Conservation (phyloP, 2,329 filamentous ascomycete genomes). For the Cadophora sp. region DNA sequence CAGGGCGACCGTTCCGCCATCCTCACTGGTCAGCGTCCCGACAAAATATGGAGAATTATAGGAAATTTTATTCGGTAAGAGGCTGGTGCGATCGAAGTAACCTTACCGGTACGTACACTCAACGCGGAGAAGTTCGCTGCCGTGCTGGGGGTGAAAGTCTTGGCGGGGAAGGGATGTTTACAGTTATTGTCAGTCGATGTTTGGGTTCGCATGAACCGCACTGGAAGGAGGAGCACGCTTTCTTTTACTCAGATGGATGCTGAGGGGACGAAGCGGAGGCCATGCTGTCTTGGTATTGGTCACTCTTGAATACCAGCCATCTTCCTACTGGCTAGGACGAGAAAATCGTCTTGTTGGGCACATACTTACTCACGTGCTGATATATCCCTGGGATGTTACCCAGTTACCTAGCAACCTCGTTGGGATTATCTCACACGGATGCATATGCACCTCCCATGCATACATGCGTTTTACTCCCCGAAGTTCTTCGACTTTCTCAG, state of each 20-base stretch:
- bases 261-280: not conserved
- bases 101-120: not conserved
- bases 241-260: not conserved
- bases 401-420: not conserved
- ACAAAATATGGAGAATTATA: conserved; percentile 7
- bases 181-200: not conserved
- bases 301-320: not conserved
- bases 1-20: not conserved
- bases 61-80: conserved; percentile 9
- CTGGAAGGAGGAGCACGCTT: not conserved
- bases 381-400: not conserved
- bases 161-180: not conserved
- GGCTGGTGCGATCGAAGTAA: not conserved
- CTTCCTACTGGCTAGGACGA: not conserved
- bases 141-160: conserved; percentile 14
- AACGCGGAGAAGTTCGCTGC: conserved; percentile 23
- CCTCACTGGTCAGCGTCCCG: conserved; percentile 7
- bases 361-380: not conserved
- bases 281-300: not conserved
- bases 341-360: not conserved
- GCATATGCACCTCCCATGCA: conserved; percentile 2
- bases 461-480: not conserved
- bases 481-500: not conserved
- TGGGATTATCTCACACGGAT: conserved; percentile 8
- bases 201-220: not conserved